Evolutionary conservation across 2,329 filamentous ascomycete species (phyloP).

Genomic region (Dactylellina leptospora): DNA sequence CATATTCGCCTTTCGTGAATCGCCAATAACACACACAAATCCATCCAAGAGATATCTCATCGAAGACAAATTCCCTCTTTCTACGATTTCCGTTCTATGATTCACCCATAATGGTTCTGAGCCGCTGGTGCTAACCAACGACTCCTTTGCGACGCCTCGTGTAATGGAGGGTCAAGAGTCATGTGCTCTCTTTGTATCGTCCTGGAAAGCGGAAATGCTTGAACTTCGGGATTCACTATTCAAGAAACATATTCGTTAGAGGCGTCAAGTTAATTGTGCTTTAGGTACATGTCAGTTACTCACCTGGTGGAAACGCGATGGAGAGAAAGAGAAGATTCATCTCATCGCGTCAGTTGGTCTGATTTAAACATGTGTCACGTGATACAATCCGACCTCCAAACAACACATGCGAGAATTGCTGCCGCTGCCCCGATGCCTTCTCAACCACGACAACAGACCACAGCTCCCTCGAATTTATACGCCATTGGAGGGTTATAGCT

Average conservation of each 20-base stretch:
- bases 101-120: slow-evolving; percentile 51
- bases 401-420: slow-evolving; percentile 22
- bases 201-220: slow-evolving; percentile 46
- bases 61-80: slow-evolving; percentile 1
- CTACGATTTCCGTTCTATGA: slow-evolving; percentile 53
- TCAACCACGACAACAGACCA: neutral
- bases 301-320: slow-evolving; percentile 51
- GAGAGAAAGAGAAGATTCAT: slow-evolving; percentile 13
- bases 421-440: neutral
- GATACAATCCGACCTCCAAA: slow-evolving; percentile 17
- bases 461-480: neutral
- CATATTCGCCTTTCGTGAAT: no score
- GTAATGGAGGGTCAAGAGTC: slow-evolving; percentile 52
- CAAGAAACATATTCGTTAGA: neutral
- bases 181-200: slow-evolving; percentile 54
- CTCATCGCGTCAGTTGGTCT: slow-evolving; percentile 32
- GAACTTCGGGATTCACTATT: slow-evolving; percentile 14
- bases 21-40: no score
- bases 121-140: neutral
- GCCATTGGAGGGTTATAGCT: neutral
- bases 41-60: slow-evolving; percentile 1
- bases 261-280: neutral
- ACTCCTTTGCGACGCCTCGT: slow-evolving; percentile 34
- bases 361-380: slow-evolving; percentile 37
- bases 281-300: neutral